Evolutionary conservation across 2,329 filamentous ascomycete genomes (phyloP), one percentile per base, ranked within the genome.

Genomic region (Chaetomium sp.): DNA sequence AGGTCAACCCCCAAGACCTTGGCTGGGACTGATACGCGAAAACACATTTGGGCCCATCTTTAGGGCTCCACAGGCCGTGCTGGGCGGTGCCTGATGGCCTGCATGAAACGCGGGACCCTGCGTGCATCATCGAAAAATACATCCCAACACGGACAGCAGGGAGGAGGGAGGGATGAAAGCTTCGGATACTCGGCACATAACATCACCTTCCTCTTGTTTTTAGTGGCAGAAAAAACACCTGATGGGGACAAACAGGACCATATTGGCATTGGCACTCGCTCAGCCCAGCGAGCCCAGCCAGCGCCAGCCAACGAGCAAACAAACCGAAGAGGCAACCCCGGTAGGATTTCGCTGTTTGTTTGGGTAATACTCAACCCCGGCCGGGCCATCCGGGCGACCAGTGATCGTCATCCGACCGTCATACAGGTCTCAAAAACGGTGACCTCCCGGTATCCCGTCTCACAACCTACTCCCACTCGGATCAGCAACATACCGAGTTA

Each of bases 91-190:
- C 58, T 23, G 35, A 8, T 23, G 29, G 23, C 58, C 58, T 19
- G 38, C 57, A 62, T 67, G 59, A 60, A 61, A 61, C 63, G 27
- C 63, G 60, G 56, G 42, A 45, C 51, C 29, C n/a, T 38, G 53
- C 19, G 21, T n/a, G 3, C 33, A 60, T 21, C 55, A 21, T n/a
- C 38, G 38, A 23, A 47, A 47, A 47, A 47, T 47, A 47, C 45
- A 47, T 27, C 25, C 49, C 50, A 19, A 53, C 16, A 53, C 45
- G 2, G 9, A 54, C 23, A n/a, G 50, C 27, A n/a, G n/a, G n/a
- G n/a, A n/a, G 7, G 8, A 50, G 42, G 51, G 57, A 60, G 54
- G 57, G n/a, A 49, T 62, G 54, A 31, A 38, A 35, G 42, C 54
- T 55, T 59, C 65, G 57, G 62, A 47, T 64, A 21, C 51, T 59